Conservation (phyloP, 345 rosid species). For the Cardiospermum halicacabum region DNA sequence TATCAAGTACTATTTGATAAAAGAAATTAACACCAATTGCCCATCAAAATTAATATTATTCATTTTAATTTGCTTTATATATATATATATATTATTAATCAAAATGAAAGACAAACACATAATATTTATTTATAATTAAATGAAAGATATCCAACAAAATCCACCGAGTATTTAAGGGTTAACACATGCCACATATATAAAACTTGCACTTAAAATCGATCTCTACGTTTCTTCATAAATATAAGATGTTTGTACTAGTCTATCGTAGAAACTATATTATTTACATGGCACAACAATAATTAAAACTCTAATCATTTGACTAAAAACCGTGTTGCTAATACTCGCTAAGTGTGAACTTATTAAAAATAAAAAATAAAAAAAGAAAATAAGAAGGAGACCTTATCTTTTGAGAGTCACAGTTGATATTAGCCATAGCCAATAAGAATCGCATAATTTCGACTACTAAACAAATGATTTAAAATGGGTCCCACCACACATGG, state of each 20-base stretch:
- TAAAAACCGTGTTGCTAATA: neutral
- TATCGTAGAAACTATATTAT: neutral
- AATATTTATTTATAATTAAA: too few relatives aligned
- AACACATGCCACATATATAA: too few relatives aligned
- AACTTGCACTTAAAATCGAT: too few relatives aligned
- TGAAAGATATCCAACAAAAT: too few relatives aligned
- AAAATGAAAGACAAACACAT: too few relatives aligned
- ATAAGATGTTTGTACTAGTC: neutral
- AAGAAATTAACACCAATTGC: too few relatives aligned
- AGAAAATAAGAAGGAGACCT: neutral
- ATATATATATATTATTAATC: too few relatives aligned
- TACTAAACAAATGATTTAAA: neutral
- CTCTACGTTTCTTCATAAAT: neutral
- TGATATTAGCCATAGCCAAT: constrained; percentile 9
- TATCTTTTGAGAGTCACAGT: neutral
- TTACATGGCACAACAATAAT: neutral
- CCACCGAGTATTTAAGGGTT: too few relatives aligned
- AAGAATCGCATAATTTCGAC: neutral
- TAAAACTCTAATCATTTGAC: neutral
- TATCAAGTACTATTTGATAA: too few relatives aligned
- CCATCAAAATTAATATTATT: too few relatives aligned
- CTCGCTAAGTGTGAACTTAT: neutral
- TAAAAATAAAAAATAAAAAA: neutral
- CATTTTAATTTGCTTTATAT: too few relatives aligned
- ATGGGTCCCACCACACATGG: neutral